phyloP scores from a whole-genome alignment of 2,329 filamentous ascomycete genomes.

The Sordariomycetes sp. region DNA sequence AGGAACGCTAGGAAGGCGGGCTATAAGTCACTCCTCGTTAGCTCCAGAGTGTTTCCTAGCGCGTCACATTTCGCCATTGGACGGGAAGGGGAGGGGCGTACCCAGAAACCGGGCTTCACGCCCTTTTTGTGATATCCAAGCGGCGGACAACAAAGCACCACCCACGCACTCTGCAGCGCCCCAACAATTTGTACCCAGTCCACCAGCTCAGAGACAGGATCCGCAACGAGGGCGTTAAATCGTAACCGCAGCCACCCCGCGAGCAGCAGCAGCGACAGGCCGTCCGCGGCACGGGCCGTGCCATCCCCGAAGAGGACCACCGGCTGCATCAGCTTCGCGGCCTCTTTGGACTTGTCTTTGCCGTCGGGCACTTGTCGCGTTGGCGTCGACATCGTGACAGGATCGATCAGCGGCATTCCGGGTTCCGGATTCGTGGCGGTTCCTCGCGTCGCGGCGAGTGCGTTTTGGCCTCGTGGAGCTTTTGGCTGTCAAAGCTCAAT shows the following conservation, averaged over 20 bases:
- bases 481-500: not conserved
- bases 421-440: constrained; percentile 4
- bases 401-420: constrained; percentile 19
- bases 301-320: constrained; percentile 22
- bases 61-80: not conserved
- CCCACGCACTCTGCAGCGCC: constrained; percentile 50
- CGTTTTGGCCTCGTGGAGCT: not conserved
- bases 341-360: constrained; percentile 12
- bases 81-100: not conserved
- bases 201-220: constrained; percentile 53
- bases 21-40: constrained; percentile 14
- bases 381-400: constrained; percentile 24
- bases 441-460: not conserved
- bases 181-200: constrained; percentile 48
- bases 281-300: constrained; percentile 16
- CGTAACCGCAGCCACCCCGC: constrained; percentile 48
- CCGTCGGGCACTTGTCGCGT: constrained; percentile 13
- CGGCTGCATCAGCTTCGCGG: constrained; percentile 16
- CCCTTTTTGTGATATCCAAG: constrained; percentile 28
- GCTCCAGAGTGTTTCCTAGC: not conserved
- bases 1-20: constrained; percentile 30
- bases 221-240: constrained; percentile 54
- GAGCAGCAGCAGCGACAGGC: constrained; percentile 52
- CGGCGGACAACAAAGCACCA: constrained; percentile 48
- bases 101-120: not conserved